These are phyloP conservation scores for Thalassiosira exigua DNA, from an alignment of 352 stramenopile species.

Conservation along the genomic window DNA sequence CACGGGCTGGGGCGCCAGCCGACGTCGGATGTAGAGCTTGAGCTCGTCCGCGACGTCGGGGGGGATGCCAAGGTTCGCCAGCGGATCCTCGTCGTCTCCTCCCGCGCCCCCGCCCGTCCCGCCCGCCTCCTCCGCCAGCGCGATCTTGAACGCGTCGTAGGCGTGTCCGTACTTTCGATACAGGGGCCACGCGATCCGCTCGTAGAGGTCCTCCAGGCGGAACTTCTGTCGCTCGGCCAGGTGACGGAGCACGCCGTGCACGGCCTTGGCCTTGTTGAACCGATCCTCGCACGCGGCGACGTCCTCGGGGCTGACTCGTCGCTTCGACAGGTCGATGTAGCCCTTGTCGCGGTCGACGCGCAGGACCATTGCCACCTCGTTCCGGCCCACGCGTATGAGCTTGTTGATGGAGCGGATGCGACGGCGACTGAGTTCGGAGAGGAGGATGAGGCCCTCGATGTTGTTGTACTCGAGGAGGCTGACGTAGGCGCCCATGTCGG, in stretches of 20 bases:
- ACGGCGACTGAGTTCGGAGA: constrained; percentile 97
- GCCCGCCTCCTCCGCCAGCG: constrained; percentile 79
- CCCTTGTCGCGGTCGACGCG: constrained; percentile 99
- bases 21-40: constrained; percentile 95
- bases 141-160: constrained; percentile 99
- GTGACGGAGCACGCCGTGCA: constrained; percentile 94
- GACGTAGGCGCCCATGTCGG: constrained; percentile 99
- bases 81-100: constrained; percentile 81
- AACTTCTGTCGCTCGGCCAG: constrained; percentile 85
- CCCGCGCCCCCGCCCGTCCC: constrained; percentile 49
- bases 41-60: constrained; percentile 89
- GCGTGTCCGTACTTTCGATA: constrained; percentile 99
- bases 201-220: constrained; percentile 89
- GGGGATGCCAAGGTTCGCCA: constrained; percentile 93
- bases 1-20: constrained; percentile 97
- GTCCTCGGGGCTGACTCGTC: constrained; percentile 98
- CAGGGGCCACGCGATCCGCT: constrained; percentile 95
- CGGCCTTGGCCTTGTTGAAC: constrained; percentile 99
- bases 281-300: constrained; percentile 98
- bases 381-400: constrained; percentile 99
- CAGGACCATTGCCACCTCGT: constrained; percentile 99
- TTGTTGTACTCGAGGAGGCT: constrained; percentile 99
- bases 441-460: constrained; percentile 99
- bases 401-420: constrained; percentile 99
- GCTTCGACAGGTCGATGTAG: constrained; percentile 99